These are phyloP conservation scores for Solanum chaucha DNA, from an alignment of 257 asterid genomes.

Conservation along the genomic window DNA sequence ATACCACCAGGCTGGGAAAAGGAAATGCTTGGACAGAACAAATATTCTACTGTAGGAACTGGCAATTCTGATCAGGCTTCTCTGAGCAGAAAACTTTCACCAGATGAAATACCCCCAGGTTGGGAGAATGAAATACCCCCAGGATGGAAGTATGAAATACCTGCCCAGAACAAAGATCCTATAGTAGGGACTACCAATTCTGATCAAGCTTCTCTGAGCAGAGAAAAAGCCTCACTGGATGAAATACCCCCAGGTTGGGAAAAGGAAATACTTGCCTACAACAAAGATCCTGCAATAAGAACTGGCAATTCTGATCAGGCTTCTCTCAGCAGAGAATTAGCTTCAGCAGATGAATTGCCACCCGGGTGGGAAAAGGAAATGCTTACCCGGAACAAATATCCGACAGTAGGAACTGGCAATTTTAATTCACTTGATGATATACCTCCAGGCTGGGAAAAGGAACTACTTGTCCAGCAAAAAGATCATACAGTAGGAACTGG, in stretches of 20 bases:
- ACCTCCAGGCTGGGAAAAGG: neutral
- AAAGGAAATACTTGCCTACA: neutral
- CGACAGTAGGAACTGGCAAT: slow-evolving; percentile 7
- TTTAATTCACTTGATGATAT: neutral
- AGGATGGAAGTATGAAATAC: neutral
- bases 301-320: neutral
- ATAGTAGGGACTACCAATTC: neutral
- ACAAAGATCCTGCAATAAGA: neutral
- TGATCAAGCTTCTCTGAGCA: neutral
- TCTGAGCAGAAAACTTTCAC: neutral
- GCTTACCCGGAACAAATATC: neutral
- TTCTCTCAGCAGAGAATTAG: neutral
- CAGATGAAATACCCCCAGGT: neutral
- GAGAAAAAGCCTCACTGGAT: neutral
- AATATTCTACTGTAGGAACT: neutral
- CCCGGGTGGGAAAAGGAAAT: slow-evolving; percentile 13
- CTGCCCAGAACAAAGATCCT: neutral
- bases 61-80: neutral
- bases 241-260: neutral
- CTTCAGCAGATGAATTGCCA: slow-evolving; percentile 2
- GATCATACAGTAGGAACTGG: neutral
- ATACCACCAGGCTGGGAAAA: neutral
- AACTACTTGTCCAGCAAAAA: neutral
- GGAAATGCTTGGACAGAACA: neutral
- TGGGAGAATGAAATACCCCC: neutral